Evolutionary conservation across 2,329 filamentous ascomycete species (phyloP).

Genomic region (Penicillium sumatraense): DNA sequence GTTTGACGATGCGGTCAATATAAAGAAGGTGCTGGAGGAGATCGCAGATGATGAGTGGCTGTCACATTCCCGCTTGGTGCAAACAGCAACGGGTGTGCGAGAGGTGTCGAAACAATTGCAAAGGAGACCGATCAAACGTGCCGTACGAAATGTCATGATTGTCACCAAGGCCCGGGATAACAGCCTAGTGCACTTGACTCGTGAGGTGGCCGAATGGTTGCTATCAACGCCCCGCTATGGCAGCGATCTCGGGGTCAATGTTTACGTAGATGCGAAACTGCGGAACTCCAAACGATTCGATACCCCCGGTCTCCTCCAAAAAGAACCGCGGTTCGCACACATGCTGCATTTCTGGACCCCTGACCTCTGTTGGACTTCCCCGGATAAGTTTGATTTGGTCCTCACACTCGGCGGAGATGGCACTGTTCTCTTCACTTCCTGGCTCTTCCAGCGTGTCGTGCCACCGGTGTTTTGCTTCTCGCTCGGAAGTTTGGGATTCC

Average conservation of each 20-base stretch:
- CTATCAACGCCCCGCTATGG: slow-evolving; percentile 88
- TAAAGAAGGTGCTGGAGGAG: slow-evolving; percentile 92
- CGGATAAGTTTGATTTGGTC: slow-evolving; percentile 95
- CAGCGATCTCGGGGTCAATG: slow-evolving; percentile 86
- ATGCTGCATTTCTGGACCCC: slow-evolving; percentile 97
- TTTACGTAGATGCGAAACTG: slow-evolving; percentile 97
- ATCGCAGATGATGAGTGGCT: slow-evolving; percentile 85
- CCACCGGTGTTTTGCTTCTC: slow-evolving; percentile 92
- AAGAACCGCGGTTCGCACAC: slow-evolving; percentile 74
- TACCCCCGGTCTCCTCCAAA: slow-evolving; percentile 70
- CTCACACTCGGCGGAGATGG: slow-evolving; percentile 92
- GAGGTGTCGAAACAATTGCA: slow-evolving; percentile 96
- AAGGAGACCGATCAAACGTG: slow-evolving; percentile 86
- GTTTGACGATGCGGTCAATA: slow-evolving; percentile 94
- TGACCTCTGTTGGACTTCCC: slow-evolving; percentile 89
- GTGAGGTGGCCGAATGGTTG: slow-evolving; percentile 86
- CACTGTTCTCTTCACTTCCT: slow-evolving; percentile 94
- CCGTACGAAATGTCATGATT: slow-evolving; percentile 95
- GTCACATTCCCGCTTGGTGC: slow-evolving; percentile 90
- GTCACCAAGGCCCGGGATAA: slow-evolving; percentile 98
- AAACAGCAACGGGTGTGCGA: slow-evolving; percentile 91
- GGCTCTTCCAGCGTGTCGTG: slow-evolving; percentile 95
- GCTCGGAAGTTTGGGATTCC: slow-evolving; percentile 87
- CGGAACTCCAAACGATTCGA: slow-evolving; percentile 87
- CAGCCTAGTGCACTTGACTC: slow-evolving; percentile 83